Evolutionary conservation across 768 basidiomycete genomes (phyloP), one percentile per base, ranked within the genome.

Genomic region (Termitomyces titanicus): DNA sequence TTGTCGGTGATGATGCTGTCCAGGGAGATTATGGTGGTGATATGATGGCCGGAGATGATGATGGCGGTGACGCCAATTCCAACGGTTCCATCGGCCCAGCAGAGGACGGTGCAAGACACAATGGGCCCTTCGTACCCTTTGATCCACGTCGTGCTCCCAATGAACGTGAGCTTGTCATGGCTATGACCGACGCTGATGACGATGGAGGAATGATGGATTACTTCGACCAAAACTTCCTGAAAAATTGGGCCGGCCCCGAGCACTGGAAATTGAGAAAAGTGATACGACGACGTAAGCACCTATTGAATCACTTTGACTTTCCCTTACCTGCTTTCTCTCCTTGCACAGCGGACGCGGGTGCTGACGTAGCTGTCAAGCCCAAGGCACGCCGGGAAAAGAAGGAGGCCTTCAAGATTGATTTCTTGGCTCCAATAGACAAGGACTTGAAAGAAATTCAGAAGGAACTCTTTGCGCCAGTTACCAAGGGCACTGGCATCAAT

Each of bases 201-300:
- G 79, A 77, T n/a, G 77, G 74, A 3, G 84, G 79, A 2, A 81
- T 79, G 54, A 83, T 89, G 54, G 94, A 95, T 63, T 97, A 96
- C 69, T 97, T 98, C 66, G 95, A 98, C 69, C 81, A 86, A 63
- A 84, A 77, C 58, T 80, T 90, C 64, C 76, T 86, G 63, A 96
- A 92, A 79, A 96, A 96, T 62, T 99, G 97, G 97, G 97, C 97
- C 3, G 97, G 97, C 0, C 95, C 95, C 8, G 93, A 98, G 70
- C 97, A 99, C 67, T 99, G 97, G 96, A 98, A 96, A 68, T 70
- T 98, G 64, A 77, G 89, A 58, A 89, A 86, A 66, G 79, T 86
- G n/a, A 76, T 93, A 50, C 82, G 89, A 56, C 83, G 81, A 76
- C 80, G 93, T 95, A 59, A 71, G 84, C 69, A n/a, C 12, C 12